Evolutionary conservation across 1,284 basidiomycete genomes (phyloP).

Genomic region (Polyporus tsugae): DNA sequence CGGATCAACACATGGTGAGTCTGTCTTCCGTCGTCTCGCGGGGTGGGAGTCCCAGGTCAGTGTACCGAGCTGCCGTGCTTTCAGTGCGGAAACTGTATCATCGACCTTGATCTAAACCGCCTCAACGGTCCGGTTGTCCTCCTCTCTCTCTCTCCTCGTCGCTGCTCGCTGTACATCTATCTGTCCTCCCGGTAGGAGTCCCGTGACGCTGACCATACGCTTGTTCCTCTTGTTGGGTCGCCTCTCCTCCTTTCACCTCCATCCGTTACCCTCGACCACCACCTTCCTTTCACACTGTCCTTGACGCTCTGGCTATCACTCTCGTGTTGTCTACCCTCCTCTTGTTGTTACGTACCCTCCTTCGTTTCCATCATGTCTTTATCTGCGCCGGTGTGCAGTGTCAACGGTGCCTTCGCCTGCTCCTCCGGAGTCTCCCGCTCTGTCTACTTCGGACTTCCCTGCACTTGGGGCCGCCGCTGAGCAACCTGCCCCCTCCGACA

Average conservation of each 20-base stretch:
- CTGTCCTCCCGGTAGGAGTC: slow-evolving; percentile 43
- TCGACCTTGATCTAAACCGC: slow-evolving; percentile 60
- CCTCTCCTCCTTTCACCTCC: background rate
- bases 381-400: slow-evolving; percentile 43
- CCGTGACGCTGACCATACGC: slow-evolving; percentile 45
- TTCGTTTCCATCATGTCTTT: slow-evolving; percentile 46
- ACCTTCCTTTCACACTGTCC: background rate
- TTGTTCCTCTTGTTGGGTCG: slow-evolving; percentile 37
- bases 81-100: slow-evolving; percentile 81
- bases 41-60: slow-evolving; percentile 78
- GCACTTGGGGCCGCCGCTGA: slow-evolving; percentile 47
- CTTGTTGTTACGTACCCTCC: slow-evolving; percentile 23
- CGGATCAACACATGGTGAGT: slow-evolving; percentile 72
- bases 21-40: slow-evolving; percentile 52
- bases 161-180: slow-evolving; percentile 36
- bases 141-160: slow-evolving; percentile 39
- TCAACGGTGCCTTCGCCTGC: slow-evolving; percentile 59
- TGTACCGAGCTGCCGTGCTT: slow-evolving; percentile 83
- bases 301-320: background rate
- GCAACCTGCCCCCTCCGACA: slow-evolving; percentile 41
- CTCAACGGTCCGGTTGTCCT: slow-evolving; percentile 43
- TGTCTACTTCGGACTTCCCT: slow-evolving; percentile 80
- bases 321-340: background rate
- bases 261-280: background rate
- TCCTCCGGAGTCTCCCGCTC: slow-evolving; percentile 44